Percentiles rank a stretch among this genome's conserved stretches.
These are phyloP conservation scores for Ogataea hybrid DNA, from an alignment of 1,139 yeast species.

Conservation along the genomic window DNA sequence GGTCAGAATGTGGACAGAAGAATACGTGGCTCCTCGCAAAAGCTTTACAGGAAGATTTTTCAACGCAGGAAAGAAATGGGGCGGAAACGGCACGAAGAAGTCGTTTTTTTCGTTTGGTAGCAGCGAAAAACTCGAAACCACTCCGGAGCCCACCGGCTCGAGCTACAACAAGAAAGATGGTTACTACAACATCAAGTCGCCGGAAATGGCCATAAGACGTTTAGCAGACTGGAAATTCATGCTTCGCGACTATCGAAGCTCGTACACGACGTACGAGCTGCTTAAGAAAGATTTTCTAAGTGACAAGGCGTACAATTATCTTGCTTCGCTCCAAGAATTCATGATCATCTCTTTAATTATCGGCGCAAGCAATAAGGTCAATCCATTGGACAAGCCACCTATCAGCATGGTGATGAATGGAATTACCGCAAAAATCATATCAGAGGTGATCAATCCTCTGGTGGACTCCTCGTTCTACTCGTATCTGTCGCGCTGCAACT, in stretches of 20 bases:
- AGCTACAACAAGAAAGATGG: slow-evolving; percentile 27
- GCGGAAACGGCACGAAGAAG: slow-evolving; percentile 24
- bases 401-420: slow-evolving; percentile 26
- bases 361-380: slow-evolving; percentile 61
- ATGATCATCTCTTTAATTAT: slow-evolving; percentile 71
- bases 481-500: slow-evolving; percentile 60
- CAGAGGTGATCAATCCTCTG: slow-evolving; percentile 62
- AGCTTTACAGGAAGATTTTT: no score
- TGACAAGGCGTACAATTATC: slow-evolving; percentile 80
- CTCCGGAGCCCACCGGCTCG: slow-evolving; percentile 8
- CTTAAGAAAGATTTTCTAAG: slow-evolving; percentile 74
- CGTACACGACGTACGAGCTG: slow-evolving; percentile 81
- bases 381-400: slow-evolving; percentile 20
- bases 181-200: slow-evolving; percentile 56
- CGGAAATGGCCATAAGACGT: slow-evolving; percentile 76
- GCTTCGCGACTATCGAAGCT: slow-evolving; percentile 82
- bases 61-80: slow-evolving; percentile 57
- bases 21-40: no score
- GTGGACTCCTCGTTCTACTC: slow-evolving; percentile 65
- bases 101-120: slow-evolving; percentile 34
- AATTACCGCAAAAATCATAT: slow-evolving; percentile 50
- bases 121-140: slow-evolving; percentile 8
- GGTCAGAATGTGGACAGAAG: no score
- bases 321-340: slow-evolving; percentile 88
- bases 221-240: slow-evolving; percentile 92